Evolutionary conservation across 495 filamentous ascomycete genomes (phyloP), one percentile per base, ranked within the genome.

Genomic region (Margaritispora aquatica): DNA sequence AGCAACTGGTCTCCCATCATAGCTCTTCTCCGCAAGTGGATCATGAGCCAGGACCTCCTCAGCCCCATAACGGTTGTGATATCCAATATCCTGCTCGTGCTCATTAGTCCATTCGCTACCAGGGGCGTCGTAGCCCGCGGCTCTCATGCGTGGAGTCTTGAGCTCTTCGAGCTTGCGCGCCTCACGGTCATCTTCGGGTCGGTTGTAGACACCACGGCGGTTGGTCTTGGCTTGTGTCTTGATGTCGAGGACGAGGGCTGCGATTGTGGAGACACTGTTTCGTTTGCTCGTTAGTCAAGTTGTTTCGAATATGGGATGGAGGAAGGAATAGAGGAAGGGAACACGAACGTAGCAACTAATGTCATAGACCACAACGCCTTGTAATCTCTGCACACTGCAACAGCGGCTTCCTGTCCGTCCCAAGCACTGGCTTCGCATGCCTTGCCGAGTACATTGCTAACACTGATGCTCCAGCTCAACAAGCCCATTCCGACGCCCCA

Each of bases 321-420:
- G 46, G 21, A 53, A n/a, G n/a, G n/a, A n/a, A n/a, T n/a, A n/a
- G n/a, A n/a, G 21, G 55, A 26, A 24, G 36, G 26, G n/a, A 1
- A 54, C n/a, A 62, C 65, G 10, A 55, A 68, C 65, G 76, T 60
- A 29, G 78, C 83, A 48, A 80, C 51, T 27, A 84, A 68, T 2
- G 79, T 75, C 71, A 89, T 87, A n/a, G 77, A 65, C 70, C 85
- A 86, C 9, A 88, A 73, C 19, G 84, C 75, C 71, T 88, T 89
- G 76, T 86, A 89, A 60, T 79, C 71, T 53, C 80, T 69, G 69
- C 85, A 88, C 41, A 88, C 77, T 65, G 76, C 74, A 51, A 86
- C 77, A 29, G 79, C 84, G 26, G 78, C 79, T 0, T 77, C 74
- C 15, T 52, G 22, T 29, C 78, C 80, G 38, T 74, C 70, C 83